These are phyloP conservation scores for Flaveria sonorensis DNA, from an alignment of 129 eudicot genomes.

Conservation along the genomic window DNA sequence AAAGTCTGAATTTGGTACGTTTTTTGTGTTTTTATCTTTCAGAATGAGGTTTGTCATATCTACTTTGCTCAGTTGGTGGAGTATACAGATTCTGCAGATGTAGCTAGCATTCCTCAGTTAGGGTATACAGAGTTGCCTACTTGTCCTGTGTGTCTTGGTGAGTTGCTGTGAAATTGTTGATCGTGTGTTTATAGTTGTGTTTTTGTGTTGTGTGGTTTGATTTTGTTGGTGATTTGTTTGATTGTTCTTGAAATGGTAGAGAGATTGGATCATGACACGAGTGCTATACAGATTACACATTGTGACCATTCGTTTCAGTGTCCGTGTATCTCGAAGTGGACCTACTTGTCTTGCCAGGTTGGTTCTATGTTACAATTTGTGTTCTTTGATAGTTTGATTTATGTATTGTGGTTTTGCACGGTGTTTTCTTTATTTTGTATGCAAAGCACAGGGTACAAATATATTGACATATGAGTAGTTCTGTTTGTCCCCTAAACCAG, in stretches of 20 bases:
- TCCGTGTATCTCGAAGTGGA: conserved; percentile 82
- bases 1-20: conserved; percentile 6
- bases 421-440: neutral
- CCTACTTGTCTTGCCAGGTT: conserved; percentile 92
- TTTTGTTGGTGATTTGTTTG: neutral
- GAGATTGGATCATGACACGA: conserved; percentile 95
- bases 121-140: conserved; percentile 44
- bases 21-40: conserved; percentile 24
- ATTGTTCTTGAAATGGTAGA: conserved; percentile 48
- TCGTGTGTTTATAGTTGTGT: neutral
- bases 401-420: conserved; percentile 9
- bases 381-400: neutral
- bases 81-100: conserved; percentile 65
- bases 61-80: conserved; percentile 68
- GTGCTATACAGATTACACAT: conserved; percentile 76
- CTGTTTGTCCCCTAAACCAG: conserved; percentile 2
- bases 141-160: conserved; percentile 41
- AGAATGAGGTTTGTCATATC: conserved; percentile 90
- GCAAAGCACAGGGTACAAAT: neutral
- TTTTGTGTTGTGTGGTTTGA: conserved; percentile 2
- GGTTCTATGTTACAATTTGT: conserved; percentile 11
- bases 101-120: conserved; percentile 62
- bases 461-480: conserved; percentile 5
- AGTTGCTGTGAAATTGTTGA: neutral
- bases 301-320: conserved; percentile 98